phyloP scores from a whole-genome alignment of 306 rosid genomes.

The Leucaena leucocephala region DNA sequence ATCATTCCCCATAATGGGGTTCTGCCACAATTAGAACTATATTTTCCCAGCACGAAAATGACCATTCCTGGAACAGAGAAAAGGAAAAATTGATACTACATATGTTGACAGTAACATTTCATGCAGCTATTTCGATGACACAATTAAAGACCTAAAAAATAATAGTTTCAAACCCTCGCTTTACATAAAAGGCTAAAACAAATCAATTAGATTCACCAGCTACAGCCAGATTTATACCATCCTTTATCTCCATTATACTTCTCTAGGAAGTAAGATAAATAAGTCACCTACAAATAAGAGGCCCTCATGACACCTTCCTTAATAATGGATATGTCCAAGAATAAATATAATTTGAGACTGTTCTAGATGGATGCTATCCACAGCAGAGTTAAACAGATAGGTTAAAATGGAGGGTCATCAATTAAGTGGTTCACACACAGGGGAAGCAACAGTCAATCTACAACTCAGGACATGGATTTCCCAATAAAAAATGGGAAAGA shows the following conservation, averaged over 20 bases:
- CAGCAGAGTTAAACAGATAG: no score
- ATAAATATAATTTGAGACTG: no score
- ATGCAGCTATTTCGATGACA: neutral
- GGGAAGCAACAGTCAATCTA: no score
- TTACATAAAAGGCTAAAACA: neutral
- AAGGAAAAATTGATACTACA: neutral
- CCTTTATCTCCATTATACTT: conserved; percentile 3
- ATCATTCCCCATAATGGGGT: neutral
- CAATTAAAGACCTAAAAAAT: neutral
- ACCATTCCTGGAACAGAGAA: neutral
- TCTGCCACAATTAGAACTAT: neutral
- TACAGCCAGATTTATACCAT: neutral
- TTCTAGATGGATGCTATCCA: no score
- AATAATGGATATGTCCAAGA: neutral
- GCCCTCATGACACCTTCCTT: no score
- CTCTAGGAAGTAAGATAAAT: no score
- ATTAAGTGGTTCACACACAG: neutral
- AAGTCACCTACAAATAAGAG: neutral
- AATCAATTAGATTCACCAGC: neutral
- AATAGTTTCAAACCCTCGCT: neutral
- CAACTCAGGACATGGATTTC: neutral
- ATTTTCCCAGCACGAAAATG: neutral
- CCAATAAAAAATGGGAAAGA: neutral
- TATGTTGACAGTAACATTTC: neutral
- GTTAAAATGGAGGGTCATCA: neutral